phyloP scores from a whole-genome alignment of 805 yeast species.

The Metschnikowia cerradonensis region DNA sequence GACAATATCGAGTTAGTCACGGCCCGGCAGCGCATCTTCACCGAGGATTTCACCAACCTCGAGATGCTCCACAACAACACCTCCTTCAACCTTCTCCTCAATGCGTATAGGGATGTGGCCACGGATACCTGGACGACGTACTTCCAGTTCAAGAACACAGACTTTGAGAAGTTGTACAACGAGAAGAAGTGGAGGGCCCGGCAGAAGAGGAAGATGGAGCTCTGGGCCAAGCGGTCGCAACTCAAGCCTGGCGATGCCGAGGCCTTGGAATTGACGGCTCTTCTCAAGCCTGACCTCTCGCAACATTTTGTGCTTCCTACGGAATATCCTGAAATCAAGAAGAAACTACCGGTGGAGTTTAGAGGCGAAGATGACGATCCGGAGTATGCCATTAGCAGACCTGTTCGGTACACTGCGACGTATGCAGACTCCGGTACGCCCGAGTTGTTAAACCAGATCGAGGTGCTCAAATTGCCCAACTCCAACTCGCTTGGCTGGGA shows the following conservation, averaged over 20 bases:
- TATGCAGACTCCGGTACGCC: constrained; percentile 31
- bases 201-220: constrained; percentile 16
- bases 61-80: constrained; percentile 43
- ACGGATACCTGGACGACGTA: constrained; percentile 38
- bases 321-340: constrained; percentile 29
- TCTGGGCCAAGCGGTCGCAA: constrained; percentile 9
- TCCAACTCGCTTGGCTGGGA: constrained; percentile 44
- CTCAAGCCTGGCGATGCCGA: constrained; percentile 3
- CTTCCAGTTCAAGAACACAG: constrained; percentile 35
- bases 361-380: constrained; percentile 20
- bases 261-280: constrained; percentile 11
- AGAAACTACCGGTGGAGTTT: constrained; percentile 32
- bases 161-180: constrained; percentile 34
- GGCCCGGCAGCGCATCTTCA: constrained; percentile 25
- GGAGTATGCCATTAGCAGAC: constrained; percentile 26
- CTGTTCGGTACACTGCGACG: constrained; percentile 30
- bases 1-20: constrained; percentile 29
- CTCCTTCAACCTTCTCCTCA: constrained; percentile 37
- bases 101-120: constrained; percentile 38
- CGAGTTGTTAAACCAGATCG: constrained; percentile 33
- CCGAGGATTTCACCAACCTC: constrained; percentile 35
- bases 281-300: constrained; percentile 14
- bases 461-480: constrained; percentile 40
- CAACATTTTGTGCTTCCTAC: constrained; percentile 33
- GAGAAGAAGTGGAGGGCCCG: constrained; percentile 6